Evolutionary conservation across 2,329 filamentous ascomycete genomes (phyloP).

Genomic region (Ophiostoma perfectum): DNA sequence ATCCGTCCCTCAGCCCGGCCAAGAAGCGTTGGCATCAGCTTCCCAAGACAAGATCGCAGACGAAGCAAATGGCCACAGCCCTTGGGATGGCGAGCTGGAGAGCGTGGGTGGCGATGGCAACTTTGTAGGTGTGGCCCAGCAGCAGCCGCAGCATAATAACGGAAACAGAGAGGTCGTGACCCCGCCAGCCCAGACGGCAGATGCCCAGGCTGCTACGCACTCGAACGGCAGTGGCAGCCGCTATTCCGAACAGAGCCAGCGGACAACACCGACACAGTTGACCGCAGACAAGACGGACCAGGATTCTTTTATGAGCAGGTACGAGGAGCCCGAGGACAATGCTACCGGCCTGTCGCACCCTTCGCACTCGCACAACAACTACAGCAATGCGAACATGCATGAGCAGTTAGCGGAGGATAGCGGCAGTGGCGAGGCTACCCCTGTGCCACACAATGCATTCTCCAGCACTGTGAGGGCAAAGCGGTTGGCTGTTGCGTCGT

Average conservation of each 20-base stretch:
- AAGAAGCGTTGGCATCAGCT: conserved; percentile 9
- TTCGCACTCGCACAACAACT: background rate
- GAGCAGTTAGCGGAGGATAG: too few species aligned
- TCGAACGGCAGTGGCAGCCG: background rate
- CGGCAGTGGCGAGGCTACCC: too few species aligned
- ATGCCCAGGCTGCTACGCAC: background rate
- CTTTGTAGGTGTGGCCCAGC: too few species aligned
- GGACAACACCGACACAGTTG: background rate
- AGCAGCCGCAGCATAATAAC: background rate
- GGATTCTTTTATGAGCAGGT: conserved; percentile 30
- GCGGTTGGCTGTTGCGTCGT: background rate
- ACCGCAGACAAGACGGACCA: conserved; percentile 28
- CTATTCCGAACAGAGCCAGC: background rate
- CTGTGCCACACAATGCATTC: too few species aligned
- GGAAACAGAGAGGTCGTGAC: conserved; percentile 9
- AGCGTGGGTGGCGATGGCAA: conserved; percentile 30
- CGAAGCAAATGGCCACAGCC: conserved; percentile 24
- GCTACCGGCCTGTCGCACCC: background rate
- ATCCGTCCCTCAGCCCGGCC: conserved; percentile 14
- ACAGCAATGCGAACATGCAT: too few species aligned
- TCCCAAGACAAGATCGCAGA: conserved; percentile 14
- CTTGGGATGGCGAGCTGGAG: conserved; percentile 33
- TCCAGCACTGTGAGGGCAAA: background rate
- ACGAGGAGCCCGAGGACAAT: conserved; percentile 29
- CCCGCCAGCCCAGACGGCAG: conserved; percentile 14